Evolutionary conservation across 1,139 yeast genomes (phyloP), one percentile per base, ranked within the genome.

Genomic region (Arxiozyma slooffiae): DNA sequence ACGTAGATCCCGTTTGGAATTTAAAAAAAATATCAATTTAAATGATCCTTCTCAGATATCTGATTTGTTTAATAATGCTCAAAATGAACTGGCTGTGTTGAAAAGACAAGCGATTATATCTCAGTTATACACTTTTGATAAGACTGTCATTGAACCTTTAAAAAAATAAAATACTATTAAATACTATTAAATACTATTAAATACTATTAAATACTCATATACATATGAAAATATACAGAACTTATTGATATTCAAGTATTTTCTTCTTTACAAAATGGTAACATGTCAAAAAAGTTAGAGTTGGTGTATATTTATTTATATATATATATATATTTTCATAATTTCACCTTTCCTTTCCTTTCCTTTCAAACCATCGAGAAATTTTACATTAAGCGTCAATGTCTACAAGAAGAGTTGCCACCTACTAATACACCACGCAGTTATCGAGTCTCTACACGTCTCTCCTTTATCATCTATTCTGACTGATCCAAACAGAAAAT

Each of bases 331-430:
- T n/a, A n/a, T n/a, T 94, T 92, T 68, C n/a, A n/a, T n/a, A n/a
- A n/a, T n/a, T n/a, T n/a, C n/a, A n/a, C n/a, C n/a, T n/a, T n/a
- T n/a, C n/a, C n/a, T n/a, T n/a, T n/a, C n/a, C n/a, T n/a, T n/a
- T n/a, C n/a, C n/a, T n/a, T n/a, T n/a, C n/a, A n/a, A n/a, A n/a
- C n/a, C n/a, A n/a, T n/a, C n/a, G n/a, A 76, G 98, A 55, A 85
- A 87, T 52, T 77, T 84, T 50, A 72, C 94, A n/a, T 79, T 94
- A 82, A 84, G 95, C 54, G 79, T 92, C 60, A 92, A 92, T 64
- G 82, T 95, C 1, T 94, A 94, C 69, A 83, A 85, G 49, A 85
- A 86, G 62, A 95, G 97, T 2, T 92, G 97, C 63, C 99, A 94
- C 69, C 72, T 94, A 56, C 73, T 94, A 53, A 88, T 96, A 16